Base-by-base conservation (phyloP, 2,329 filamentous ascomycete genomes). In the Plenodomus tracheiphilus region DNA sequence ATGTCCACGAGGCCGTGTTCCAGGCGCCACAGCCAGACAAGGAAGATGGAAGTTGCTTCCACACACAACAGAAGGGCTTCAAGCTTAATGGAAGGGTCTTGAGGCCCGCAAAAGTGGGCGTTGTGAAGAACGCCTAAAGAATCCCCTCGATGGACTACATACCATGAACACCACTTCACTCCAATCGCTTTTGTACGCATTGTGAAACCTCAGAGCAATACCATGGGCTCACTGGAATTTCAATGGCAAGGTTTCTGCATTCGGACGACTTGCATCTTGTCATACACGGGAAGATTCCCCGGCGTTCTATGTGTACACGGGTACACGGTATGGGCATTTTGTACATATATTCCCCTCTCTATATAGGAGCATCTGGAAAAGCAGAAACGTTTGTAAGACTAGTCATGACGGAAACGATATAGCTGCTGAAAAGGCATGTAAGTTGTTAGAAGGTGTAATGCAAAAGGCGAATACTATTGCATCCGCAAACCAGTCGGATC, bases 21-120 rank as follows among this genome's bases (percentile, higher is more conserved):
- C 92, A 95, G 86, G 85, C 90, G 9, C 90, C 91, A 37, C 85
- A 91, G 78, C 82, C 86, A 44, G 91, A 85, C 61, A 95, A 96
- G 81, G 88, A 96, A 74, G 85, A 97, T 68, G 91, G 90, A 63
- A 88, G 85, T 47, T 89, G 97, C 68, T 94, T 97, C 78, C 85
- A 87, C 72, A 91, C 91, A 41, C 93, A 97, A 81, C 89, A 90
- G 75, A 97, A 96, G 81, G 94, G 94, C 45, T 99, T 96, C 80
- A 85, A 85, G 75, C 84, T 97, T 58, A 97, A 99, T 72, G 92
- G 93, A 51, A 82, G 94, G 53, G 82, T 96, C 48, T 76, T 99
- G 66, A 85, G 94, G 73, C 91, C 93, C 56, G 91, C 93, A 70
- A 96, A 97, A 83, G 93, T 97, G 57, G 92, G 93, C 69, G 91